These are phyloP conservation scores for Gynochthodes officinalis DNA, from an alignment of 257 asterid species.

Conservation along the genomic window DNA sequence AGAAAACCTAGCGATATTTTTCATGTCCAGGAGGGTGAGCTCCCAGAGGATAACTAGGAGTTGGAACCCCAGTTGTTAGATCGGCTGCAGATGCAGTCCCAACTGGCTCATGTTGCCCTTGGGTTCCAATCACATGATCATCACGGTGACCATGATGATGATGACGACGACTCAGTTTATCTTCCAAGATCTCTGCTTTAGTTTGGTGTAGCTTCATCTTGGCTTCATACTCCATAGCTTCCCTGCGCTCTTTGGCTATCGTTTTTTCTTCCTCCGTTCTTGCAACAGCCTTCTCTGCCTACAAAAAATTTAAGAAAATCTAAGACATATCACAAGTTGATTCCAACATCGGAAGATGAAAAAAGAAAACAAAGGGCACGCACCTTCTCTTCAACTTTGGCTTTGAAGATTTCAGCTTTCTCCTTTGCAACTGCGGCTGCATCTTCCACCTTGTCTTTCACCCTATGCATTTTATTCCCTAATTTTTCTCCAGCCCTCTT, in stretches of 20 bases:
- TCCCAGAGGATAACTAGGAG: slow-evolving; percentile 39
- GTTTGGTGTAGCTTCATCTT: slow-evolving; percentile 61
- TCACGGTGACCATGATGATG: slow-evolving; percentile 12
- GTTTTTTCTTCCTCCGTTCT: slow-evolving; percentile 49
- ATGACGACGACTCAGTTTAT: slow-evolving; percentile 16
- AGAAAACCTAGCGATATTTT: background rate
- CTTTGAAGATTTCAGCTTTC: slow-evolving; percentile 51
- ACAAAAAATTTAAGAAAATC: background rate
- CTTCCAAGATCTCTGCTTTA: slow-evolving; percentile 9
- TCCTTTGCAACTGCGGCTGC: slow-evolving; percentile 68
- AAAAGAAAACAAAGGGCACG: background rate
- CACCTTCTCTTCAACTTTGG: slow-evolving; percentile 73
- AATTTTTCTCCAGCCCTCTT: too few relatives aligned
- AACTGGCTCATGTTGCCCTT: slow-evolving; percentile 17
- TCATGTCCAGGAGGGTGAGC: slow-evolving; percentile 29
- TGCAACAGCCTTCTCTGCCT: slow-evolving; percentile 58
- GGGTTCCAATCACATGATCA: slow-evolving; percentile 1
- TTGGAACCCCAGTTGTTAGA: slow-evolving; percentile 28
- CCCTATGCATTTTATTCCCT: slow-evolving; percentile 38
- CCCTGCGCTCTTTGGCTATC: slow-evolving; percentile 50
- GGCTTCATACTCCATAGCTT: slow-evolving; percentile 77
- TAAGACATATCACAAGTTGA: background rate
- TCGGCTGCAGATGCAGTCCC: slow-evolving; percentile 20
- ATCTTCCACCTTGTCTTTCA: slow-evolving; percentile 55
- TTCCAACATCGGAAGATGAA: too few relatives aligned